Evolutionary conservation across 768 basidiomycete genomes (phyloP), one percentile per base, ranked within the genome.

Genomic region (Coprinopsis sp.): DNA sequence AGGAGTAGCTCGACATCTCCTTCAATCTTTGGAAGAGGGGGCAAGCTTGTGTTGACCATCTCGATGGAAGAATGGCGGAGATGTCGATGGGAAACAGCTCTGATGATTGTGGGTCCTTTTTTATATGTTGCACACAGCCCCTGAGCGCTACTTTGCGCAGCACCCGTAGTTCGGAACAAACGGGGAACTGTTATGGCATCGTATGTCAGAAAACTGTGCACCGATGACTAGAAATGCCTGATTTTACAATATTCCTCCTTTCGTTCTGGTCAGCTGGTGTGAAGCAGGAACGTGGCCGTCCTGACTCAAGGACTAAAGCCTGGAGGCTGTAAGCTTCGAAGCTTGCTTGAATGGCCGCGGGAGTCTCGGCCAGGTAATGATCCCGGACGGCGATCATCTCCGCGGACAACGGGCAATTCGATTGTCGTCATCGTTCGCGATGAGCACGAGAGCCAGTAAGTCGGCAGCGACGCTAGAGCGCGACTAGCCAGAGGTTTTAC

Each of bases 11-110:
- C 72, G 36, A 65, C 40, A 49, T 81, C 75, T 7, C 76, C 79
- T 11, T 76, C 71, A 53, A 84, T 77, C 52, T 67, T 60, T 1
- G 82, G 82, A 4, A 83, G 68, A 6, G 74, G 63, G 0, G 80
- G 79, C 22, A 70, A 57, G 16, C 29, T 19, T 11, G 19, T 33
- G 13, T n/a, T 42, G 33, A 41, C 47, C 47, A 49, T 49, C 30
- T 30, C 37, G 47, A 25, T 7, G 13, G 8, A 49, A 49, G 47
- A 49, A 29, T 27, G 40, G 24, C 40, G 47, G 39, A 42, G 47
- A 49, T 49, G 47, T 49, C 38, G 39, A 42, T 22, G 7, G 31
- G 31, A 34, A 18, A 13, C 12, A 14, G 22, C 30, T 18, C 14
- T 18, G 11, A 27, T n/a, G 25, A 14, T 27, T 19, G 21, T 14